phyloP scores from a whole-genome alignment of 1,284 basidiomycete genomes.

The Exsudoporus floridanus region DNA sequence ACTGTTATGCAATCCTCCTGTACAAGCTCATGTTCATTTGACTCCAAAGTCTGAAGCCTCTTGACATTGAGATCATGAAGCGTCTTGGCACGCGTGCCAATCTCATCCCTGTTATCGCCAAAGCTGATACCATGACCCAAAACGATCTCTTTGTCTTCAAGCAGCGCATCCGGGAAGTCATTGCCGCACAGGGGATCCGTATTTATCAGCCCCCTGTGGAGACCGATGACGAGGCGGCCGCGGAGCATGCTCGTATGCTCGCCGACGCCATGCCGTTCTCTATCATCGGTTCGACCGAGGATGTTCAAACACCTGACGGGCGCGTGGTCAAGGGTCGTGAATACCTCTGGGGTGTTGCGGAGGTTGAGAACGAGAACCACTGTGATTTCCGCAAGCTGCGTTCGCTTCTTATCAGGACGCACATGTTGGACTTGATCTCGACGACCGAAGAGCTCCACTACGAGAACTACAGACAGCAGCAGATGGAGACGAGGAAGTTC shows the following conservation, averaged over 20 bases:
- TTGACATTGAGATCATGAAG: slow-evolving; percentile 99
- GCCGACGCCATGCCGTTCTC: slow-evolving; percentile 95
- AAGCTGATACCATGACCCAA: slow-evolving; percentile 94
- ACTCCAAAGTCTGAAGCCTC: slow-evolving; percentile 78
- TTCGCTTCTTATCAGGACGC: slow-evolving; percentile 92
- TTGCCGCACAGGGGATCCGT: slow-evolving; percentile 89
- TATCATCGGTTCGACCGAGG: slow-evolving; percentile 96
- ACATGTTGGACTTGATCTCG: slow-evolving; percentile 97
- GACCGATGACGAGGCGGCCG: slow-evolving; percentile 82
- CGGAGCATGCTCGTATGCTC: slow-evolving; percentile 88
- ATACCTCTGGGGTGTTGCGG: slow-evolving; percentile 99
- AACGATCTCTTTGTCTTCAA: slow-evolving; percentile 92
- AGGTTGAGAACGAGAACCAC: slow-evolving; percentile 99
- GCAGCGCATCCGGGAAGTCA: slow-evolving; percentile 90
- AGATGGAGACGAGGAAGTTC: slow-evolving; percentile 99
- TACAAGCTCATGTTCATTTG: slow-evolving; percentile 4
- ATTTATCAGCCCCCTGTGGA: slow-evolving; percentile 95
- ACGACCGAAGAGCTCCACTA: slow-evolving; percentile 97
- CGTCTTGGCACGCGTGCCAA: slow-evolving; percentile 95
- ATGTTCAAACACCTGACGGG: slow-evolving; percentile 90
- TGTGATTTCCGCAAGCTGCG: slow-evolving; percentile 99
- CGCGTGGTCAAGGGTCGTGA: slow-evolving; percentile 95
- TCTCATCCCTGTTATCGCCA: slow-evolving; percentile 94
- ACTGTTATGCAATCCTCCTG: background rate
- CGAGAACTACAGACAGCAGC: slow-evolving; percentile 96